Base-by-base conservation (phyloP, 176 grass and related monocot species). In the Eragrostis curvula region DNA sequence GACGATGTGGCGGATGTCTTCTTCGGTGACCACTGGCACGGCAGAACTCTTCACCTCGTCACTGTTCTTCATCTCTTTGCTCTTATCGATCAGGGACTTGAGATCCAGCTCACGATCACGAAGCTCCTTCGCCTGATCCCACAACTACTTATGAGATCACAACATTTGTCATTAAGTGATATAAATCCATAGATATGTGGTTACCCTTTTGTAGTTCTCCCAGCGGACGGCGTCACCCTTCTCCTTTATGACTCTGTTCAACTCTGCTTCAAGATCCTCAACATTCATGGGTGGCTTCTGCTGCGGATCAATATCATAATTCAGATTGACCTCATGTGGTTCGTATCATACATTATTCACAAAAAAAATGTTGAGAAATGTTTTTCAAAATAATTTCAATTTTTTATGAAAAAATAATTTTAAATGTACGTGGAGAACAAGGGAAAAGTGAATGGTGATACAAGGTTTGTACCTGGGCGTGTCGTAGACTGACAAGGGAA, bases 201-300 rank as follows among this genome's bases (percentile, higher is more conserved):
- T 44, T 66, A 97, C 94, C 94, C 78, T 90, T 82, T 90, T 89
- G n/a, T 88, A 97, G 81, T 94, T 80, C 84, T 97, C 87, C 70
- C 71, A 44, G 24, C 62, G 78, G 14, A 91, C 85, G 29, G 89
- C 88, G 45, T 89, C 91, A 80, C 78, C 78, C 73, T 97, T 94
- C 80, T 97, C 88, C 23, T 93, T 89, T 24, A 86, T 89, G 48
- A 91, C 82, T 88, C 86, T 78, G 47, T 80, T 84, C 27, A 97
- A 55, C 70, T 97, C 88, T 73, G 85, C 72, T 78, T 93, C 88
- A 20, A 92, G 69, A 50, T 87, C 90, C 84, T 78, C 82, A n/a
- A 84, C 80, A 65, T 91, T 88, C 56, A 91, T 53, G 5, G 52
- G 21, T 55, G 52, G 52, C 18, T 55, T 55, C 52, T 55, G 18